Evolutionary conservation across 306 rosid species (phyloP).

Genomic region (Corylus americana): DNA sequence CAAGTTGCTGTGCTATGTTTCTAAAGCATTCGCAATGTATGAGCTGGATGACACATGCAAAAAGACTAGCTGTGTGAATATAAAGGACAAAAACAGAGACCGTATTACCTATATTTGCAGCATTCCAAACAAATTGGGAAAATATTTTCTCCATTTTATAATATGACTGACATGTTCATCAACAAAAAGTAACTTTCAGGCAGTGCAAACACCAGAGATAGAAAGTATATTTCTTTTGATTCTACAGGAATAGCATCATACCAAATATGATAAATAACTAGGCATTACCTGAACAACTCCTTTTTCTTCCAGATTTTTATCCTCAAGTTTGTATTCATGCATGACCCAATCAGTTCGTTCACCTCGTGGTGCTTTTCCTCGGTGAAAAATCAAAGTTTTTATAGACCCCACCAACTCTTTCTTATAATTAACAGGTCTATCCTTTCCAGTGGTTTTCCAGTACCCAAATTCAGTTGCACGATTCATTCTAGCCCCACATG

Average conservation of each 20-base stretch:
- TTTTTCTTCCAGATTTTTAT: slow-evolving; percentile 27
- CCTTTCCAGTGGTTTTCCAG: slow-evolving; percentile 80
- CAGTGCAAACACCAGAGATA: neutral
- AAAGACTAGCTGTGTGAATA: neutral
- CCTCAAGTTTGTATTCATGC: slow-evolving; percentile 78
- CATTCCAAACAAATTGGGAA: neutral
- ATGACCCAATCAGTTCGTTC: slow-evolving; percentile 83
- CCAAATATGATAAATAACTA: neutral
- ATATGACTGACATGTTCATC: neutral
- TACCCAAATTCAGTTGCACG: slow-evolving; percentile 59
- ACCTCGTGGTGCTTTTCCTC: slow-evolving; percentile 58
- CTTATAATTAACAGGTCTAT: slow-evolving; percentile 37
- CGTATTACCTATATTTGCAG: neutral
- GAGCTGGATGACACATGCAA: neutral
- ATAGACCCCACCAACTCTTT: slow-evolving; percentile 53
- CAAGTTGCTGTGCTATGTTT: neutral
- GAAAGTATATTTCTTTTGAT: too few species aligned
- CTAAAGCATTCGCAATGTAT: neutral
- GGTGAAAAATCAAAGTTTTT: slow-evolving; percentile 69
- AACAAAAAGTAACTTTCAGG: neutral
- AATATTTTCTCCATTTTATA: neutral
- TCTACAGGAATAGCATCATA: neutral
- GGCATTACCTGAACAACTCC: slow-evolving; percentile 54
- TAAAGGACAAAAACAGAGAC: neutral
- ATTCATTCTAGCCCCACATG: slow-evolving; percentile 57